phyloP scores from a whole-genome alignment of 169 alveolate genomes.

The Plasmodium knowlesi region DNA sequence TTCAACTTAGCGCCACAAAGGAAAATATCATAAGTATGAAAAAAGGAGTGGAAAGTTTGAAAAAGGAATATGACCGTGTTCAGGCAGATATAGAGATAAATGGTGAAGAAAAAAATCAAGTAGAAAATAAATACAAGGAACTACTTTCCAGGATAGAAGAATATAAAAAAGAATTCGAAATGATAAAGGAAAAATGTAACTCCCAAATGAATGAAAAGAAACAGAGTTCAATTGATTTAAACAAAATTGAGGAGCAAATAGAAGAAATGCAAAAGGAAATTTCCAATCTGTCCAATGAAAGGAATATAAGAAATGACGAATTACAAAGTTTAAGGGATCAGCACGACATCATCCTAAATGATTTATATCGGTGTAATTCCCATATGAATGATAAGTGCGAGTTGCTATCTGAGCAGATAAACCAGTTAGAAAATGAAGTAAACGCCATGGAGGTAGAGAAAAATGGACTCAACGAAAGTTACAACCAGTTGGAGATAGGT shows the following conservation, averaged over 20 bases:
- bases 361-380: conserved; percentile 2
- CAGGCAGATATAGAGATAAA: conserved; percentile 24
- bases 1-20: conserved; percentile 30
- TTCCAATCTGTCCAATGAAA: background rate
- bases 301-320: conserved; percentile 19
- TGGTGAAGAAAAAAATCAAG: conserved; percentile 4
- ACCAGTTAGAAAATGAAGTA: conserved; percentile 36
- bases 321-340: conserved; percentile 3
- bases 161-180: conserved; percentile 49
- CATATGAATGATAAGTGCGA: conserved; percentile 34
- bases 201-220: conserved; percentile 65
- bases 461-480: background rate
- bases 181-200: conserved; percentile 54
- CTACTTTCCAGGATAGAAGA: conserved; percentile 17
- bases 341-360: conserved; percentile 1
- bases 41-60: conserved; percentile 16
- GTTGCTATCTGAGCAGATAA: background rate
- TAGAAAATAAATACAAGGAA: conserved; percentile 40
- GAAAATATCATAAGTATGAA: conserved; percentile 9
- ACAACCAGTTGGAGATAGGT: conserved; percentile 5
- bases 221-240: conserved; percentile 36
- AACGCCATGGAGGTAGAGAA: conserved; percentile 14
- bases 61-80: conserved; percentile 28
- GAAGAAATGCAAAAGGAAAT: background rate
- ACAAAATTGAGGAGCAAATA: conserved; percentile 17